Conservation (phyloP, 495 filamentous ascomycete genomes). For the Aspergillus incahuasiensis region DNA sequence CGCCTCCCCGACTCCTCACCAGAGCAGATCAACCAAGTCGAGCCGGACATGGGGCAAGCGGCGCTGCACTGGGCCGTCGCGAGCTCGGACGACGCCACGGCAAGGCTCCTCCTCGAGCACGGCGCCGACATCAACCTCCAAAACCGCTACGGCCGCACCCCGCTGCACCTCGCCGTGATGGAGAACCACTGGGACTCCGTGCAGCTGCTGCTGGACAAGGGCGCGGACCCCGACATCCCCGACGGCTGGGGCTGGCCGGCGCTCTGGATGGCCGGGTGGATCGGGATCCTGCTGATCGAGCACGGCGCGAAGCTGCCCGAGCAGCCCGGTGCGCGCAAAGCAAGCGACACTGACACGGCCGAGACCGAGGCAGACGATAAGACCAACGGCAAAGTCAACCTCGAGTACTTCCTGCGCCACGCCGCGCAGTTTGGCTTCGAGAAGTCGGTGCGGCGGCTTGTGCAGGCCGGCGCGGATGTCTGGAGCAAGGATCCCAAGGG, state of each 20-base stretch:
- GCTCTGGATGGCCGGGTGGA: not conserved
- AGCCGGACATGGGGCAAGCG: constrained; percentile 10
- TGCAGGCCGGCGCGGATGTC: not conserved
- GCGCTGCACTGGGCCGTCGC: not conserved
- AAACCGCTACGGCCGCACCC: constrained; percentile 4
- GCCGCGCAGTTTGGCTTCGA: not conserved
- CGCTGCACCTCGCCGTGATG: not conserved
- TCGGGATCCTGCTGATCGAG: not conserved
- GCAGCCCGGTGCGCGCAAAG: too few species aligned
- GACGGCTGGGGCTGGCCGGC: not conserved
- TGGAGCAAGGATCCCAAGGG: not conserved
- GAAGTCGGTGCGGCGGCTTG: not conserved
- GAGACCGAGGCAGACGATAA: too few species aligned
- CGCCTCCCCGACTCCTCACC: not conserved
- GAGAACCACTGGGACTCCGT: not conserved
- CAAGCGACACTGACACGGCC: too few species aligned
- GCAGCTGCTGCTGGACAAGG: not conserved
- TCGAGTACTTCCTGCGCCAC: not conserved
- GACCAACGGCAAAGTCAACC: not conserved
- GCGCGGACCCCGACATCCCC: not conserved
- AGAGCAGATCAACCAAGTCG: not conserved
- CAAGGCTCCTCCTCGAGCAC: not conserved
- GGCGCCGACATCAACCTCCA: constrained; percentile 6
- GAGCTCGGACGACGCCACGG: not conserved
- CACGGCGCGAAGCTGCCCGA: not conserved